Evolutionary conservation across 805 yeast genomes (phyloP).

Genomic region (Wickerhamiella brachini): DNA sequence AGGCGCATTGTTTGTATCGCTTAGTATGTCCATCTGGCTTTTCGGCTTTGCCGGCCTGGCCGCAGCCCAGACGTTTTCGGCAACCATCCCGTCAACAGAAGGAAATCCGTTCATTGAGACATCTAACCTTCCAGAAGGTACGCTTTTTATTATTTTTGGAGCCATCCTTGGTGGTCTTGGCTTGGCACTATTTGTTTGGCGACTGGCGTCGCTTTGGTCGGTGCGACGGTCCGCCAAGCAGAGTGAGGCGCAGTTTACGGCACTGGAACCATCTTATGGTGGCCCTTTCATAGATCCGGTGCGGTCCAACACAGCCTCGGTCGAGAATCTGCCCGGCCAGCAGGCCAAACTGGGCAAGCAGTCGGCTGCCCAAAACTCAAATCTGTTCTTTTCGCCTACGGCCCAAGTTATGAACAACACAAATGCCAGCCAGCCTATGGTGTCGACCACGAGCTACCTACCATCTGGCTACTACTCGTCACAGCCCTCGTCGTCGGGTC

Average conservation of each 20-base stretch:
- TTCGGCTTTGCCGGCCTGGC: not conserved
- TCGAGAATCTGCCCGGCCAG: constrained; percentile 9
- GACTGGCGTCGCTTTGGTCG: constrained; percentile 31
- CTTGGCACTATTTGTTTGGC: constrained; percentile 38
- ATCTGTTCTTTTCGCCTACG: constrained; percentile 54
- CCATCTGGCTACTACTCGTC: constrained; percentile 14
- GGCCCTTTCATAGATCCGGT: constrained; percentile 17
- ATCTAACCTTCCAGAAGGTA: constrained; percentile 48
- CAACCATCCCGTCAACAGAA: constrained; percentile 42
- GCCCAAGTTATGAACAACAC: constrained; percentile 49
- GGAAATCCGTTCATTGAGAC: constrained; percentile 52
- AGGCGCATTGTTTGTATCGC: not conserved
- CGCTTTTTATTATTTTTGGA: constrained; percentile 75
- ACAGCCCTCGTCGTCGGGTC: constrained; percentile 2
- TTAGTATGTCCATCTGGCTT: not conserved
- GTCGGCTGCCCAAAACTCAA: constrained; percentile 2
- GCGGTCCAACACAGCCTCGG: constrained; percentile 11
- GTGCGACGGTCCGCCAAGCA: constrained; percentile 42
- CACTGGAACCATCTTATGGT: constrained; percentile 14
- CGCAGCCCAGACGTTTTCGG: constrained; percentile 15
- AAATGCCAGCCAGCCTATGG: constrained; percentile 9
- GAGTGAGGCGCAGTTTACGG: constrained; percentile 23
- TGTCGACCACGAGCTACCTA: constrained; percentile 12
- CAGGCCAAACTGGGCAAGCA: not conserved
- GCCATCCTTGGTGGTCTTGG: constrained; percentile 48